These are phyloP conservation scores for Ustilago hordei DNA, from an alignment of 1,284 basidiomycete genomes.

Conservation along the genomic window DNA sequence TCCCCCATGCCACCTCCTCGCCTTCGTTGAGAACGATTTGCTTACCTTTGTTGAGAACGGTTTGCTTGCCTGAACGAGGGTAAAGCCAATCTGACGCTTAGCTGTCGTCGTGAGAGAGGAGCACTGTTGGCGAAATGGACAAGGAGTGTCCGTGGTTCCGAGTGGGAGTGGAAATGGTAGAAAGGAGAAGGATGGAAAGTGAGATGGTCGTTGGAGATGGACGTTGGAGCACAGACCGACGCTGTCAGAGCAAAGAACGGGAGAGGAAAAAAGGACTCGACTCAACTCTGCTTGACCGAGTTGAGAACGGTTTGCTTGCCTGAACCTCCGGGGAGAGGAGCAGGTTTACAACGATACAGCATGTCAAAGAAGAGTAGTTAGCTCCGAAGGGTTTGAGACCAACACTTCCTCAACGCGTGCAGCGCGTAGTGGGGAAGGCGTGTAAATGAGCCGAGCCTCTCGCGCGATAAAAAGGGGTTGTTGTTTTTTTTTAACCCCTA, in stretches of 20 bases:
- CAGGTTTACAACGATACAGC: no score
- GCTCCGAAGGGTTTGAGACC: not conserved
- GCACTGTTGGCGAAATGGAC: not conserved
- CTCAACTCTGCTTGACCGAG: no score
- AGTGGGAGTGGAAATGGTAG: not conserved
- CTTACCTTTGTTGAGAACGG: no score
- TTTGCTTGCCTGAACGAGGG: no score
- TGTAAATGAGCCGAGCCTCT: not conserved
- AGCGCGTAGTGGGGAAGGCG: not conserved
- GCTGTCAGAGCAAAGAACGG: constrained; percentile 1
- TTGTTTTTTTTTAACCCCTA: no score
- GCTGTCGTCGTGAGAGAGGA: not conserved
- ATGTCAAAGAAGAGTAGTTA: not conserved
- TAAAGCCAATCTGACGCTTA: not conserved
- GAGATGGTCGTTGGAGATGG: not conserved
- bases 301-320: no score
- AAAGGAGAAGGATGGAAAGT: not conserved
- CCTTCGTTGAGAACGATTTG: no score
- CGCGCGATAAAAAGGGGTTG: constrained; percentile 12
- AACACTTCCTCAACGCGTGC: constrained; percentile 5
- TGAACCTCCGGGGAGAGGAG: not conserved
- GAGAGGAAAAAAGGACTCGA: no score
- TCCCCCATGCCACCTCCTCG: no score
- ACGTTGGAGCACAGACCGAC: not conserved
- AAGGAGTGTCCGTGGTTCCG: not conserved